Evolutionary conservation across 208 protist genomes (phyloP).

Genomic region (Hexamita inflata): DNA sequence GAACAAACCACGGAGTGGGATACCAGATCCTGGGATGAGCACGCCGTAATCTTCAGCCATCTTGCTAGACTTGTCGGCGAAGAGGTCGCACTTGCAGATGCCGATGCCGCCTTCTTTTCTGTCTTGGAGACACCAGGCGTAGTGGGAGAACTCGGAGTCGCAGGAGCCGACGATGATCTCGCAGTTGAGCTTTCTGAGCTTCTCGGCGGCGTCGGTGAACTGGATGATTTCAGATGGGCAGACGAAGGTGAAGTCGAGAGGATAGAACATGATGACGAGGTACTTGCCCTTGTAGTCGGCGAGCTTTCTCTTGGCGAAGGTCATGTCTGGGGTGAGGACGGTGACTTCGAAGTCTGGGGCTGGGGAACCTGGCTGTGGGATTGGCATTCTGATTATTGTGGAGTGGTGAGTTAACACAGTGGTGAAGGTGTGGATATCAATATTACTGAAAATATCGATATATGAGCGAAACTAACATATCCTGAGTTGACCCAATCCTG

Average conservation of each 20-base stretch:
- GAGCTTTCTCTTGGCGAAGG: background rate
- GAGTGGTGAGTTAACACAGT: background rate
- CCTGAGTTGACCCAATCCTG: too few relatives aligned
- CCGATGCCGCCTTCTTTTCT: slow-evolving; percentile 85
- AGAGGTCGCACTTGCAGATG: slow-evolving; percentile 72
- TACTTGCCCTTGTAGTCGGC: slow-evolving; percentile 32
- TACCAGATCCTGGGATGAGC: slow-evolving; percentile 60
- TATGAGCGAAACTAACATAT: too few relatives aligned
- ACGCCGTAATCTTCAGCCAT: slow-evolving; percentile 71
- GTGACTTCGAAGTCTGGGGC: background rate
- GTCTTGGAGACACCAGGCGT: slow-evolving; percentile 75
- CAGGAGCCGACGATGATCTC: slow-evolving; percentile 21
- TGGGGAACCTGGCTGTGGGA: background rate
- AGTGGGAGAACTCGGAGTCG: slow-evolving; percentile 62
- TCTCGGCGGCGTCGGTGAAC: background rate
- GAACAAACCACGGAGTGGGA: slow-evolving; percentile 29
- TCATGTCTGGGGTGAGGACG: slow-evolving; percentile 13
- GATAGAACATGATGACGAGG: slow-evolving; percentile 33
- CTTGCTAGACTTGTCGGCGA: slow-evolving; percentile 75
- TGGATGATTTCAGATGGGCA: slow-evolving; percentile 39
- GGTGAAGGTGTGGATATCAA: too few relatives aligned
- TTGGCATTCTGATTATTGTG: slow-evolving; percentile 8
- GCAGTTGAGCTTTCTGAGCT: slow-evolving; percentile 13
- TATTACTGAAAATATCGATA: too few relatives aligned
- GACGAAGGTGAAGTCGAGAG: slow-evolving; percentile 39